These are phyloP conservation scores for Aureobasidium sp. DNA, from an alignment of 2,329 filamentous ascomycete genomes.

Conservation along the genomic window DNA sequence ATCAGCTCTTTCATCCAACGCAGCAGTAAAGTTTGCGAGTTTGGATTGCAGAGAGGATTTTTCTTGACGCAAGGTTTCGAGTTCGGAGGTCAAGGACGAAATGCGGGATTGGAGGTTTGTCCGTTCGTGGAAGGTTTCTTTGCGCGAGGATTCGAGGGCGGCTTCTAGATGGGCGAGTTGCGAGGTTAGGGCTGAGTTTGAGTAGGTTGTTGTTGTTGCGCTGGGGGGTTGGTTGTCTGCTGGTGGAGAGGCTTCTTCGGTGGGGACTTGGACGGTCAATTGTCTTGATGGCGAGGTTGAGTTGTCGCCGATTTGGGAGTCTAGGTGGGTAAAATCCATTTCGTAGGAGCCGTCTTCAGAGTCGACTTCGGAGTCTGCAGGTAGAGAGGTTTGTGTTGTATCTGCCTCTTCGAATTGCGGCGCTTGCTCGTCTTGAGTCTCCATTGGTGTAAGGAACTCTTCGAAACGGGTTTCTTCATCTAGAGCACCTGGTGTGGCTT, in stretches of 20 bases:
- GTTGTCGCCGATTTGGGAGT: not conserved
- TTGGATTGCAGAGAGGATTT: not conserved
- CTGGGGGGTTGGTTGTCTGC: not conserved
- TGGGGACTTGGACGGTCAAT: not conserved
- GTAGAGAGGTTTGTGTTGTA: not conserved
- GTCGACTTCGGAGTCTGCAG: not conserved
- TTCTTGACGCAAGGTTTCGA: not conserved
- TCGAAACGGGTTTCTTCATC: not conserved
- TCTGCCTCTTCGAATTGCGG: not conserved
- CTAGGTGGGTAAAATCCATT: not conserved
- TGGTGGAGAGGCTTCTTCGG: not conserved
- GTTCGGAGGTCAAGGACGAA: not conserved
- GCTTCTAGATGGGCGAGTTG: constrained; percentile 9
- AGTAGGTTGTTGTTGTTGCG: constrained; percentile 1
- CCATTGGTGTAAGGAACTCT: not conserved
- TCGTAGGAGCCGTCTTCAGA: not conserved
- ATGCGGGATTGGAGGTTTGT: not conserved
- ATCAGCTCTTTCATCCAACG: not conserved
- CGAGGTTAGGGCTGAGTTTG: not conserved
- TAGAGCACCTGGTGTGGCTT: not conserved
- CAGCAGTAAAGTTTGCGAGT: not conserved
- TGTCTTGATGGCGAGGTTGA: not conserved
- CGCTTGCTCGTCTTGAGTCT: not conserved
- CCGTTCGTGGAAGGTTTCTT: constrained; percentile 1
- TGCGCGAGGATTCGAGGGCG: not conserved